These are phyloP conservation scores for Colletotrichum orchidophilum DNA, from an alignment of 2,329 filamentous ascomycete species.

Conservation along the genomic window DNA sequence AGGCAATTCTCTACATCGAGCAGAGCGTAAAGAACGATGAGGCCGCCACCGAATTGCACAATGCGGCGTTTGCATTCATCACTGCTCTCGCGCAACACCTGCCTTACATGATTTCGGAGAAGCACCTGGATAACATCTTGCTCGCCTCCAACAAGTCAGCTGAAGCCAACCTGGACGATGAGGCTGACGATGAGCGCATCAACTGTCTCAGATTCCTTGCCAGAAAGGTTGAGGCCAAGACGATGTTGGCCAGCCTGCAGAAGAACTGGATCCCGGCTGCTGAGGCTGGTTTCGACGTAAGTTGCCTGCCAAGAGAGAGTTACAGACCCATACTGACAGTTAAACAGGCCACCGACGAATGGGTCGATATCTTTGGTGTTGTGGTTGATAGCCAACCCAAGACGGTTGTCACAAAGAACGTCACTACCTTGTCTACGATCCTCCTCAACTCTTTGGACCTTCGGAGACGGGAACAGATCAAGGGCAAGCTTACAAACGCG, in stretches of 20 bases:
- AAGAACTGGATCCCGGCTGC: conserved; percentile 76
- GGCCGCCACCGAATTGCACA: conserved; percentile 74
- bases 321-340: neutral
- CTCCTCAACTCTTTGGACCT: conserved; percentile 71
- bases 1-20: conserved; percentile 76
- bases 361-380: conserved; percentile 73
- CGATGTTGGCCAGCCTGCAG: conserved; percentile 78
- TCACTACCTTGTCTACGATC: conserved; percentile 72
- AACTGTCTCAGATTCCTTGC: conserved; percentile 80
- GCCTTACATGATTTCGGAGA: conserved; percentile 86
- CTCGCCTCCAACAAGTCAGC: conserved; percentile 78
- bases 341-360: conserved; percentile 71
- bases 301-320: conserved; percentile 38
- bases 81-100: conserved; percentile 83
- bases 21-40: conserved; percentile 66
- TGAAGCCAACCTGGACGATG: conserved; percentile 64
- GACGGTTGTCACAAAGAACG: conserved; percentile 79
- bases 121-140: conserved; percentile 78
- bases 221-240: conserved; percentile 79
- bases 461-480: conserved; percentile 63
- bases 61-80: conserved; percentile 83
- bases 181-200: conserved; percentile 70
- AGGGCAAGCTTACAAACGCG: conserved; percentile 54
- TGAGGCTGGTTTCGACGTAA: conserved; percentile 68
- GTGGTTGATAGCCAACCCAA: conserved; percentile 84